Conservation (phyloP, 2,329 filamentous ascomycete genomes). For the Aspergillus caelatus region DNA sequence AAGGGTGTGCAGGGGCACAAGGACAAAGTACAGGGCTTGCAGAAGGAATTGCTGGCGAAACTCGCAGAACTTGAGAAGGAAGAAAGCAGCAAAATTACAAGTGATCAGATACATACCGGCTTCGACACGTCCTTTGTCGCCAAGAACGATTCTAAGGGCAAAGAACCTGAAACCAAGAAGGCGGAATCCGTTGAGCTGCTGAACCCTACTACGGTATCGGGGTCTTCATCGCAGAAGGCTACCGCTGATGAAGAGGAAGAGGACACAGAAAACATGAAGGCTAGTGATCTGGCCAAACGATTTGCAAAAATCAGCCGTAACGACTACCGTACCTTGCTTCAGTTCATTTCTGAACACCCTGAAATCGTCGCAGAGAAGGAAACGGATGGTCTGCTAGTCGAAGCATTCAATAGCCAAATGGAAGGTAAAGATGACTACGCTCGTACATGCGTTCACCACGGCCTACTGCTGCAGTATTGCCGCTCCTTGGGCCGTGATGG, state of each 20-base stretch:
- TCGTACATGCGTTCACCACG: slow-evolving; percentile 89
- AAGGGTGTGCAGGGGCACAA: slow-evolving; percentile 76
- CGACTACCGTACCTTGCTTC: slow-evolving; percentile 72
- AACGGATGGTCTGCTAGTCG: slow-evolving; percentile 84
- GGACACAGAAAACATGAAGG: slow-evolving; percentile 74
- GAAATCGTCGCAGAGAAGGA: slow-evolving; percentile 80
- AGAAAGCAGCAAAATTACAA: slow-evolving; percentile 89
- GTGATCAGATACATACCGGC: slow-evolving; percentile 82
- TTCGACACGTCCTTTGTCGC: slow-evolving; percentile 85
- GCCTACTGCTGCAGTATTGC: slow-evolving; percentile 91
- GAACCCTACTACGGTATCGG: slow-evolving; percentile 61
- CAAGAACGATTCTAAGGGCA: slow-evolving; percentile 58
- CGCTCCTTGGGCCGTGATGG: slow-evolving; percentile 85
- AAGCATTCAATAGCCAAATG: slow-evolving; percentile 88
- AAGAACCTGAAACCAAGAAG: slow-evolving; percentile 46
- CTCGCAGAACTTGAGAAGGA: slow-evolving; percentile 81
- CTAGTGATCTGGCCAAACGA: slow-evolving; percentile 74
- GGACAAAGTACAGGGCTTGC: slow-evolving; percentile 74
- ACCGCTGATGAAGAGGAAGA: slow-evolving; percentile 52
- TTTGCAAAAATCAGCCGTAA: slow-evolving; percentile 78
- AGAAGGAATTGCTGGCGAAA: slow-evolving; percentile 73
- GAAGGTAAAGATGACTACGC: slow-evolving; percentile 75
- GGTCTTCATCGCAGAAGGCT: slow-evolving; percentile 46
- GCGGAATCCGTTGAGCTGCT: slow-evolving; percentile 66
- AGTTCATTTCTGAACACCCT: slow-evolving; percentile 79